Conservation (phyloP, 2,329 filamentous ascomycete species). For the Fusarium brachygibbosum region DNA sequence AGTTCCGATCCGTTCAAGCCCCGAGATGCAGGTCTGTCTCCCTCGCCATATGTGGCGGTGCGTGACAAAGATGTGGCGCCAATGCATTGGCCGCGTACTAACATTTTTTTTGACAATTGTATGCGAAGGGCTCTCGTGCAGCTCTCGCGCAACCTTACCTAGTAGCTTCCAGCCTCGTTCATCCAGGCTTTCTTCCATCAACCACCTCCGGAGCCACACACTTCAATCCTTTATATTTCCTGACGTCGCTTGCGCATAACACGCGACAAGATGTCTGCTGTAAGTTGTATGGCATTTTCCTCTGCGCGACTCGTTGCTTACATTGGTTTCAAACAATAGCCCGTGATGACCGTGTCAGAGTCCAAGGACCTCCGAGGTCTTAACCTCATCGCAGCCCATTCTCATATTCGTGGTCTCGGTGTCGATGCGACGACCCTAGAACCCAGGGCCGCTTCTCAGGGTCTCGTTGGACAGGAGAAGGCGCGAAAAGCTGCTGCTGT, state of each 20-base stretch:
- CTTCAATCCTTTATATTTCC: conserved; percentile 22
- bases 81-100: conserved; percentile 40
- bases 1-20: too few relatives aligned
- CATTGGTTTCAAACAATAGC: conserved; percentile 55
- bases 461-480: conserved; percentile 95
- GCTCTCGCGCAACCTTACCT: conserved; percentile 27
- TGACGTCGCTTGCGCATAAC: conserved; percentile 38
- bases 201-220: conserved; percentile 25
- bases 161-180: conserved; percentile 35
- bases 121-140: conserved; percentile 34
- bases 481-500: conserved; percentile 96
- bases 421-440: conserved; percentile 93
- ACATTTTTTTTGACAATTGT: conserved; percentile 18
- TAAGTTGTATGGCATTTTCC: conserved; percentile 55
- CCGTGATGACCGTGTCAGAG: conserved; percentile 86
- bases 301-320: conserved; percentile 33
- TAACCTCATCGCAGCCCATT: conserved; percentile 98
- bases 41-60: conserved; percentile 31
- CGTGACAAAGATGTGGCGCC: conserved; percentile 25
- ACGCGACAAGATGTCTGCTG: conserved; percentile 64
- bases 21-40: too few relatives aligned
- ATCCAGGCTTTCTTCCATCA: conserved; percentile 21
- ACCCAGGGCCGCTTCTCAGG: conserved; percentile 86
- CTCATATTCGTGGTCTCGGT: conserved; percentile 94
- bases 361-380: conserved; percentile 95